phyloP scores from a whole-genome alignment of 2,329 filamentous ascomycete genomes.

The Madurella fahalii region DNA sequence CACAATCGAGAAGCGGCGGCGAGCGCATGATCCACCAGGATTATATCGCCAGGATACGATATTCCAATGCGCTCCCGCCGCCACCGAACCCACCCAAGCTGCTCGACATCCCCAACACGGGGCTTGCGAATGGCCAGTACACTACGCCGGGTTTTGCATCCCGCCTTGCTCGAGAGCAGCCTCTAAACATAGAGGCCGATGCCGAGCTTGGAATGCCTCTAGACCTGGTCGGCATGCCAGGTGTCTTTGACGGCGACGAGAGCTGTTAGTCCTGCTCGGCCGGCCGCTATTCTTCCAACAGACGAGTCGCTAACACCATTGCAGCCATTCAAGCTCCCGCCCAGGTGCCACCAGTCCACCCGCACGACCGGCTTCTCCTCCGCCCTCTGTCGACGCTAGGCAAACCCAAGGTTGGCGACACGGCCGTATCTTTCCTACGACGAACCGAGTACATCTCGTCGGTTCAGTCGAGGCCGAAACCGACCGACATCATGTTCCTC shows the following conservation, averaged over 20 bases:
- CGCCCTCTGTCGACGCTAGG: constrained; percentile 79
- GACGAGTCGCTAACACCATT: constrained; percentile 21
- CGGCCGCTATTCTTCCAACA: constrained; percentile 18
- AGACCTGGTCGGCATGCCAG: constrained; percentile 89
- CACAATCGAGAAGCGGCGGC: constrained; percentile 40
- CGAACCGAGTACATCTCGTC: constrained; percentile 92
- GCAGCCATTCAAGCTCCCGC: constrained; percentile 78
- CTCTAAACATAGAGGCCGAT: constrained; percentile 94
- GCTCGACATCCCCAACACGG: constrained; percentile 92
- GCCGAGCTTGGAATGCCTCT: constrained; percentile 97
- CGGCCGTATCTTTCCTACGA: constrained; percentile 86
- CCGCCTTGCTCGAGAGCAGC: constrained; percentile 82
- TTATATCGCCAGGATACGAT: constrained; percentile 93
- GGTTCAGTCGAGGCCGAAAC: constrained; percentile 48
- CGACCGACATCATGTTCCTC: constrained; percentile 38
- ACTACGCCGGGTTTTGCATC: constrained; percentile 88
- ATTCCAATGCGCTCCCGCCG: constrained; percentile 91
- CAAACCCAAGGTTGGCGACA: constrained; percentile 72
- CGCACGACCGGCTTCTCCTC: constrained; percentile 79
- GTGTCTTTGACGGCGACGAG: constrained; percentile 92
- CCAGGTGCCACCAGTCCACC: constrained; percentile 67
- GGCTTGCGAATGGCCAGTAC: constrained; percentile 80
- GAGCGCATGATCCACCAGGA: constrained; percentile 78
- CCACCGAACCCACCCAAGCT: constrained; percentile 94
- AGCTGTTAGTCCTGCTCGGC: constrained; percentile 58